These are phyloP conservation scores for Bipolaris oryzae DNA, from an alignment of 2,329 filamentous ascomycete genomes.

Conservation along the genomic window DNA sequence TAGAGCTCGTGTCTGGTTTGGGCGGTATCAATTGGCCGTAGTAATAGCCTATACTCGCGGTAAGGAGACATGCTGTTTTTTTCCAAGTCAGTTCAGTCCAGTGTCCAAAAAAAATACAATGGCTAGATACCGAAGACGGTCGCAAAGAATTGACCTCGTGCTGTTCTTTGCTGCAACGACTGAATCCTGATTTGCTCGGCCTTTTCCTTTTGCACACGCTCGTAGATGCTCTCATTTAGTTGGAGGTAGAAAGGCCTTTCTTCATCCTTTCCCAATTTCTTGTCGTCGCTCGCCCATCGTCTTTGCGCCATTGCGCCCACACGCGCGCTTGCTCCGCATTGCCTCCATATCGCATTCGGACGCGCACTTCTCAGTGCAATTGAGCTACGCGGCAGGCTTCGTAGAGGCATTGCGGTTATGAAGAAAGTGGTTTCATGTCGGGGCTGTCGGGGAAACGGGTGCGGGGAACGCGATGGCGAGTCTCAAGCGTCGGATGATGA, in stretches of 20 bases:
- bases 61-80: constrained; percentile 56
- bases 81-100: constrained; percentile 10
- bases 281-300: constrained; percentile 46
- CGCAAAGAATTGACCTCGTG: constrained; percentile 47
- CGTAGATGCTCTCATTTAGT: constrained; percentile 65
- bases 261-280: constrained; percentile 28
- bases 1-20: constrained; percentile 60
- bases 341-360: constrained; percentile 9
- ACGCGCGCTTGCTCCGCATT: constrained; percentile 13
- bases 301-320: constrained; percentile 29
- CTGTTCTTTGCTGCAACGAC: constrained; percentile 32
- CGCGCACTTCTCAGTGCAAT: constrained; percentile 26
- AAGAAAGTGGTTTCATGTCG: constrained; percentile 24
- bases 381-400: constrained; percentile 33
- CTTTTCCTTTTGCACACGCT: constrained; percentile 64
- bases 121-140: constrained; percentile 29
- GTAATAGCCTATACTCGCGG: constrained; percentile 61
- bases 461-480: constrained; percentile 19
- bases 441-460: constrained; percentile 4
- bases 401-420: constrained; percentile 38
- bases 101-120: not conserved
- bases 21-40: constrained; percentile 59
- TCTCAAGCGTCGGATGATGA: constrained; percentile 8
- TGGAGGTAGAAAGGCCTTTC: constrained; percentile 64
- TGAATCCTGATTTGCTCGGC: constrained; percentile 57